Evolutionary conservation across 345 rosid genomes (phyloP).

Genomic region (Lumnitzera racemosa): DNA sequence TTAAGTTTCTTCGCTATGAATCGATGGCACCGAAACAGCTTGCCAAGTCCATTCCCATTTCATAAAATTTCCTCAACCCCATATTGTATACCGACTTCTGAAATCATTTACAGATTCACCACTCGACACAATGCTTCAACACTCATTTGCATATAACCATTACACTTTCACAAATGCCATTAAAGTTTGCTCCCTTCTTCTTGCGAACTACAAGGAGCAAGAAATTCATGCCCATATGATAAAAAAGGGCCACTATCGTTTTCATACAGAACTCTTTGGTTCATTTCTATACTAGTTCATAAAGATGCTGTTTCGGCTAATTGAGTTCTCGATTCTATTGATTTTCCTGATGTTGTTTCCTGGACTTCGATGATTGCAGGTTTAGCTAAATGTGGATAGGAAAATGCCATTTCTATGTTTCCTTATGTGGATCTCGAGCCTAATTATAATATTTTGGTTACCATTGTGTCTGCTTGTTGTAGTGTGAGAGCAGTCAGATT

Average conservation of each 20-base stretch:
- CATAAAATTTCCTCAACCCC: slow-evolving; percentile 16
- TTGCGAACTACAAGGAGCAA: slow-evolving; percentile 12
- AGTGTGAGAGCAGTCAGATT: neutral
- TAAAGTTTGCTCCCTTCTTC: slow-evolving; percentile 10
- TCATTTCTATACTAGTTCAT: slow-evolving; percentile 13
- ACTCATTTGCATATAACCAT: slow-evolving; percentile 8
- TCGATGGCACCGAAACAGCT: slow-evolving; percentile 4
- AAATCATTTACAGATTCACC: slow-evolving; percentile 13
- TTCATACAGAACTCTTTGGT: slow-evolving; percentile 22
- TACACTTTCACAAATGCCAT: slow-evolving; percentile 22
- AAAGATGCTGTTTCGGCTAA: slow-evolving; percentile 11
- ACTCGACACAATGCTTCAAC: slow-evolving; percentile 17
- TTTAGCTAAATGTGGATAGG: slow-evolving; percentile 11
- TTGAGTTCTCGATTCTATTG: slow-evolving; percentile 6
- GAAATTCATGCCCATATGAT: slow-evolving; percentile 14
- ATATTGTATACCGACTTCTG: slow-evolving; percentile 12
- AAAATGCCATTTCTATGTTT: slow-evolving; percentile 17
- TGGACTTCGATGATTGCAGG: slow-evolving; percentile 22
- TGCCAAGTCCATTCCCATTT: slow-evolving; percentile 17
- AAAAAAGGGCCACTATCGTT: slow-evolving; percentile 13
- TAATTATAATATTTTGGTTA: slow-evolving; percentile 12
- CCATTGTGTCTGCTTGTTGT: slow-evolving; percentile 14
- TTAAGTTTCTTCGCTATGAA: neutral
- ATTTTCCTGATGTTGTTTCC: slow-evolving; percentile 20
- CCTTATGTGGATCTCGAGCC: slow-evolving; percentile 13